Evolutionary conservation across 352 stramenopile genomes (phyloP), one percentile per base, ranked within the genome.

Genomic region (Phytopythium chamaehyphon): DNA sequence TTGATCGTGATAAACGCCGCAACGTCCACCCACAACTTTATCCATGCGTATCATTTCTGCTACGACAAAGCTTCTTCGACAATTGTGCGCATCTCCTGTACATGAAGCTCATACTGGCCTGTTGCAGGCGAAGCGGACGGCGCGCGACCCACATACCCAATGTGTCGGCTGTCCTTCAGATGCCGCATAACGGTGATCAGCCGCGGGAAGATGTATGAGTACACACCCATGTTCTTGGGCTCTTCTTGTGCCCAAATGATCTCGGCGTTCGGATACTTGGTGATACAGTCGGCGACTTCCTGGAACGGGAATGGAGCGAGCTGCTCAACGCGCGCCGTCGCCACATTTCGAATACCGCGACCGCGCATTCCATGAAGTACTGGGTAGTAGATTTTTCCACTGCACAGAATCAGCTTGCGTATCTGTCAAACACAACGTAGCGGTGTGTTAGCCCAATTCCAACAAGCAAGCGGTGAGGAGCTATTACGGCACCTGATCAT

Each of bases 221-320:
- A 99, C 23, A 90, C 83, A 18, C 97, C 97, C 96, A 99, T 99
- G 66, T 99, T 99, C 70, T 98, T 98, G 19, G 89, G 95, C 61
- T 98, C 97, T 67, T 99, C 97, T 68, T 99, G 97, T 14, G 93
- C 84, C 92, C 93, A 99, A 22, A 99, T 76, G 28, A 99, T 72
- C 55, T 97, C 68, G 12, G 97, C 97, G 55, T 99, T 99, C 9
- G 81, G 67, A 66, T 99, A 99, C 42, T 79, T 74, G 23, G 72
- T 67, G 14, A 88, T 81, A 51, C 83, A 90, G n/a, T 88, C 65
- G 12, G 96, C 96, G 38, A 99, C 83, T 36, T 96, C 81, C 51
- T 98, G 76, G 73, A 99, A 99, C 40, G 97, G 93, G 71, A 99
- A 99, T 24, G 97, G 97, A 35, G 96, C 93, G 55, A 95, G 58